Conservation (phyloP, 306 rosid genomes). For the Pyrus betulifolia region DNA sequence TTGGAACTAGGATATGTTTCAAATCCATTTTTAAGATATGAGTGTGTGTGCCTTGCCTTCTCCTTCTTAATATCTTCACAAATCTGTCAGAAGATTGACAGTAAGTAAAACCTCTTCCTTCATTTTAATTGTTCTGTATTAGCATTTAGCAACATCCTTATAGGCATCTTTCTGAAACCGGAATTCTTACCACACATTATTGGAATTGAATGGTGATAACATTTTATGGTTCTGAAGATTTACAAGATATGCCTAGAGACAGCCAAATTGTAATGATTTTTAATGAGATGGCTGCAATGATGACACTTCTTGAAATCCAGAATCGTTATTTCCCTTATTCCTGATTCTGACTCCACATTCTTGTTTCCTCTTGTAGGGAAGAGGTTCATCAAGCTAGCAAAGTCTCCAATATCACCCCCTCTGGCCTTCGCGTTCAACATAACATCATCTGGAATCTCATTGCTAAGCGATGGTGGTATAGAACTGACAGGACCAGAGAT, state of each 20-base stretch:
- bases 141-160: no score
- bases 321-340: background rate
- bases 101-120: background rate
- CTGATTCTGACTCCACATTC: conserved; percentile 3
- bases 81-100: background rate
- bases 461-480: conserved; percentile 53
- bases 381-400: conserved; percentile 74
- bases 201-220: background rate
- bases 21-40: background rate
- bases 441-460: conserved; percentile 59
- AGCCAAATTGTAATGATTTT: background rate
- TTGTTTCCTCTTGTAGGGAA: conserved; percentile 46
- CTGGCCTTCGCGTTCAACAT: conserved; percentile 67
- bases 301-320: background rate
- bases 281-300: background rate
- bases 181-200: background rate
- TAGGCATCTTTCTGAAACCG: background rate
- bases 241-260: background rate
- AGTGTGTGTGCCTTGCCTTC: background rate
- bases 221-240: background rate
- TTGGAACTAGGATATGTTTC: background rate
- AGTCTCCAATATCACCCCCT: conserved; percentile 82
- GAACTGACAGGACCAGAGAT: conserved; percentile 66
- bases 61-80: background rate
- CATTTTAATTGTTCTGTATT: background rate